Conservation (phyloP, 306 rosid species). For the Heteromeles arbutifolia region DNA sequence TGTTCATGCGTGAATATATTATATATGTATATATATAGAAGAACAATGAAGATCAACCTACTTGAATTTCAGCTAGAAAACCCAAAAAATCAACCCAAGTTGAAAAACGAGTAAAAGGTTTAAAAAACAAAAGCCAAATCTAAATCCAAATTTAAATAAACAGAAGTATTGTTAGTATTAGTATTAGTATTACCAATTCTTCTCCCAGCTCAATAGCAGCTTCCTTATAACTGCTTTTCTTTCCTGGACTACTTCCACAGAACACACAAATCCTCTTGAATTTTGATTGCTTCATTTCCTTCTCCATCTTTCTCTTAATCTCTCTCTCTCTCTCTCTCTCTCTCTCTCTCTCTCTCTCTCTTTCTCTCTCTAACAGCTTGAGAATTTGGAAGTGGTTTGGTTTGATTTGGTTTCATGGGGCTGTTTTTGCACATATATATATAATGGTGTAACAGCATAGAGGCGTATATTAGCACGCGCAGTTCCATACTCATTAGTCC, state of each 20-base stretch:
- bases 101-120: neutral
- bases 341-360: neutral
- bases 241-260: slow-evolving; percentile 93
- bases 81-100: neutral
- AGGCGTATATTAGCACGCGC: slow-evolving; percentile 30
- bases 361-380: neutral
- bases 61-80: neutral
- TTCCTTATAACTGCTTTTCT: slow-evolving; percentile 71
- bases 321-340: neutral
- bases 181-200: slow-evolving; percentile 47
- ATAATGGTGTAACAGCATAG: slow-evolving; percentile 21
- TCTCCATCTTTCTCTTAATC: slow-evolving; percentile 37
- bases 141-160: neutral
- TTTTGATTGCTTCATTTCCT: slow-evolving; percentile 47
- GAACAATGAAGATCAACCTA: neutral
- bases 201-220: slow-evolving; percentile 91
- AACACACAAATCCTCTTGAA: slow-evolving; percentile 92
- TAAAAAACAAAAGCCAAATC: neutral
- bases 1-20: neutral
- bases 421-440: slow-evolving; percentile 28
- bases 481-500: slow-evolving; percentile 3
- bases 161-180: neutral
- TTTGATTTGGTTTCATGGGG: slow-evolving; percentile 19
- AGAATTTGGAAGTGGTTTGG: slow-evolving; percentile 21
- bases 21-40: neutral